Evolutionary conservation across 2,329 filamentous ascomycete genomes (phyloP).

Genomic region (Cercospora beticola): DNA sequence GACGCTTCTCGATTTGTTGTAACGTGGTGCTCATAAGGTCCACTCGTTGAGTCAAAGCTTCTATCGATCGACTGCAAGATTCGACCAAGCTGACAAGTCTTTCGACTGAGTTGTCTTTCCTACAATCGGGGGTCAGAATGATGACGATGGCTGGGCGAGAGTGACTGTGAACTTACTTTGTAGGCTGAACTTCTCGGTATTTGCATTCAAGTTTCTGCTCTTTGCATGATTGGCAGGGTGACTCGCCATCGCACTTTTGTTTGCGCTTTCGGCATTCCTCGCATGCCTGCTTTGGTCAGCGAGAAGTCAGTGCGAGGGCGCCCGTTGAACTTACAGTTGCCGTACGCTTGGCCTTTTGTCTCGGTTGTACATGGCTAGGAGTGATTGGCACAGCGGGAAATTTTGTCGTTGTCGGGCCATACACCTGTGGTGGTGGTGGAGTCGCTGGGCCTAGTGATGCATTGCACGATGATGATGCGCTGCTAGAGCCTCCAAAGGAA

Average conservation of each 20-base stretch:
- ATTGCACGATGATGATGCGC: conserved; percentile 25
- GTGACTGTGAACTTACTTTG: conserved; percentile 22
- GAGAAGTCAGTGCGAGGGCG: background rate
- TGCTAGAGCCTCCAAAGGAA: conserved; percentile 23
- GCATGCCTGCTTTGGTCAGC: conserved; percentile 22
- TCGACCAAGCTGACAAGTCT: conserved; percentile 25
- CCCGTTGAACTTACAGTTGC: conserved; percentile 22
- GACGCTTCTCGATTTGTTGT: conserved; percentile 21
- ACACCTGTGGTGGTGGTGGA: conserved; percentile 16
- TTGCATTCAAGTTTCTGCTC: conserved; percentile 30
- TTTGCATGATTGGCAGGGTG: conserved; percentile 28
- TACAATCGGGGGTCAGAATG: conserved; percentile 10
- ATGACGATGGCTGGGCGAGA: background rate
- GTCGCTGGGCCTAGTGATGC: conserved; percentile 25
- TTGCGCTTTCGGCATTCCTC: conserved; percentile 30
- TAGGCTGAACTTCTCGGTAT: conserved; percentile 28
- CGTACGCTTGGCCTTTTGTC: conserved; percentile 31
- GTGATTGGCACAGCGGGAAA: conserved; percentile 28
- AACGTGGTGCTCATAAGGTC: conserved; percentile 25
- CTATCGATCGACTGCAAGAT: conserved; percentile 23
- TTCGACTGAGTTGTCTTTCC: conserved; percentile 29
- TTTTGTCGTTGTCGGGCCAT: conserved; percentile 17
- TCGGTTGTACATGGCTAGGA: conserved; percentile 23
- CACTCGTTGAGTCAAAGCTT: conserved; percentile 24
- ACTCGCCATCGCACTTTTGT: conserved; percentile 29